These are phyloP conservation scores for Apiotrichum laibachii DNA, from an alignment of 1,284 basidiomycete genomes.

Conservation along the genomic window DNA sequence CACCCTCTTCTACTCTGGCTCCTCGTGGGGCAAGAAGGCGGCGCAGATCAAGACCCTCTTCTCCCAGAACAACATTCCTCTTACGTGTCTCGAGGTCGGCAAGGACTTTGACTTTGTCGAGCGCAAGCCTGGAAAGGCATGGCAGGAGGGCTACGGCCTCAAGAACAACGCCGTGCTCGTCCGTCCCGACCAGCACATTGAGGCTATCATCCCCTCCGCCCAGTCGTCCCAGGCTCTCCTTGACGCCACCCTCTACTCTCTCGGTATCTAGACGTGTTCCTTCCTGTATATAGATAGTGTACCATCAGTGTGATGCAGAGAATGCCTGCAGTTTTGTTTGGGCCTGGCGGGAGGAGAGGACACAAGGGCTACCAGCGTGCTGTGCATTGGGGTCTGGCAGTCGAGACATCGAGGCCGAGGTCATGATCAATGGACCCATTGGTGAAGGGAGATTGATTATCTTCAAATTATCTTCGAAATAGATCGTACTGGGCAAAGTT, in stretches of 20 bases:
- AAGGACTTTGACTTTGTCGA: constrained; percentile 27
- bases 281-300: constrained; percentile 6
- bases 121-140: constrained; percentile 17
- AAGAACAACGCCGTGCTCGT: constrained; percentile 18
- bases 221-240: constrained; percentile 1
- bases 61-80: constrained; percentile 1
- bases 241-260: constrained; percentile 6
- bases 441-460: too few species aligned
- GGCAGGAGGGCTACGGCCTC: constrained; percentile 22
- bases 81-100: constrained; percentile 15
- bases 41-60: constrained; percentile 10
- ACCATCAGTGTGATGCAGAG: constrained; percentile 1
- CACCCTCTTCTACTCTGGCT: constrained; percentile 19
- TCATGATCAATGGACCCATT: too few species aligned
- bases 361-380: too few species aligned
- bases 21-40: constrained; percentile 15
- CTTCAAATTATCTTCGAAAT: too few species aligned
- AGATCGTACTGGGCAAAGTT: too few species aligned
- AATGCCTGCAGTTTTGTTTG: not conserved
- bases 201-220: constrained; percentile 2
- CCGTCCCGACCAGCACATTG: constrained; percentile 28
- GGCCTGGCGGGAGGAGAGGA: too few species aligned
- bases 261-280: constrained; percentile 6
- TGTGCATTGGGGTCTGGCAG: too few species aligned
- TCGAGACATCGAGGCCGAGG: too few species aligned